phyloP scores from a whole-genome alignment of 805 yeast genomes.

The Wickerhamomyces rabaulensis region DNA sequence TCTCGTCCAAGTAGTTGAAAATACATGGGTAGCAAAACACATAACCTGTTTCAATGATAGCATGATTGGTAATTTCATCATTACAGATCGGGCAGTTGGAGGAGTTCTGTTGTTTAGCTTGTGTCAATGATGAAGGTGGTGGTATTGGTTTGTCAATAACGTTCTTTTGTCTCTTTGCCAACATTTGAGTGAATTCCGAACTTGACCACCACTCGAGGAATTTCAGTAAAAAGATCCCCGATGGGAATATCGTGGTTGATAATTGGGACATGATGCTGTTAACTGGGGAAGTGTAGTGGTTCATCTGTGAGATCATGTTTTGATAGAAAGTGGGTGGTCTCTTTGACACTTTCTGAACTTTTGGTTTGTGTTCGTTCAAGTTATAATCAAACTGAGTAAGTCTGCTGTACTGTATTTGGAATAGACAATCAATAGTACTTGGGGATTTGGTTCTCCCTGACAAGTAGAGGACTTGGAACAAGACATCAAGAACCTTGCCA shows the following conservation, averaged over 20 bases:
- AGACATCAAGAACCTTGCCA: conserved; percentile 44
- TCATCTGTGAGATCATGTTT: conserved; percentile 8
- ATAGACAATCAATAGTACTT: conserved; percentile 51
- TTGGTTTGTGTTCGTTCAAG: conserved; percentile 12
- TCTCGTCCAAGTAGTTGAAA: conserved; percentile 46
- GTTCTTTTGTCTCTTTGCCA: conserved; percentile 44
- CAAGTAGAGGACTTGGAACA: conserved; percentile 58
- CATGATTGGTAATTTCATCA: conserved; percentile 64
- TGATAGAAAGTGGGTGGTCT: conserved; percentile 25
- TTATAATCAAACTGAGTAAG: conserved; percentile 24
- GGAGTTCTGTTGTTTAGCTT: conserved; percentile 27
- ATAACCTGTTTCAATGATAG: conserved; percentile 85
- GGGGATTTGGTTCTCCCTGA: conserved; percentile 65
- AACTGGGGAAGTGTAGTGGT: conserved; percentile 13
- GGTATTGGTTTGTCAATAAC: conserved; percentile 45
- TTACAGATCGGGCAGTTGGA: conserved; percentile 66
- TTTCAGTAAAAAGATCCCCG: conserved; percentile 74
- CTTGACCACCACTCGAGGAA: conserved; percentile 93
- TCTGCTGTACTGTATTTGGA: conserved; percentile 57
- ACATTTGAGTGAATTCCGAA: conserved; percentile 59
- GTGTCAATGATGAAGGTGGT: conserved; percentile 16
- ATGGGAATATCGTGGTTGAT: conserved; percentile 55
- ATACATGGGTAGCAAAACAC: conserved; percentile 90
- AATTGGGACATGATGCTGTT: conserved; percentile 13
- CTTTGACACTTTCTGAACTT: conserved; percentile 1